Conservation (phyloP, 2,329 filamentous ascomycete genomes). For the Drechslera avenae region DNA sequence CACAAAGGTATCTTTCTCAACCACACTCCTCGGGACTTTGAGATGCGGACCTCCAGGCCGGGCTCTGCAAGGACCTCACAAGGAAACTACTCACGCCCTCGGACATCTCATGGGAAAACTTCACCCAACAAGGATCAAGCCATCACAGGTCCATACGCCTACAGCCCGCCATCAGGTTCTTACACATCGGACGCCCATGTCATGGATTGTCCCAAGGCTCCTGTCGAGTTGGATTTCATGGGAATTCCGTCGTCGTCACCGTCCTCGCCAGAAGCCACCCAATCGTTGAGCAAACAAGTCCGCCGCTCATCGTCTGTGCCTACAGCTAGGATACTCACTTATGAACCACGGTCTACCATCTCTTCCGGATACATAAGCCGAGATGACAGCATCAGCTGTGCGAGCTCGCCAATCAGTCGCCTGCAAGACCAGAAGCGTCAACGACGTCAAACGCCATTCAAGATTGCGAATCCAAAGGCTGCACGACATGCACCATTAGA, state of each 20-base stretch:
- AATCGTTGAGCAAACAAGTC: slow-evolving; percentile 12
- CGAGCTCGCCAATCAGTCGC: slow-evolving; percentile 12
- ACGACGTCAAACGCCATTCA: slow-evolving; percentile 37
- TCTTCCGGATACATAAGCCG: slow-evolving; percentile 10
- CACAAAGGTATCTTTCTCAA: slow-evolving; percentile 42
- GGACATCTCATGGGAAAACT: slow-evolving; percentile 19
- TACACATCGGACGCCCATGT: slow-evolving; percentile 10
- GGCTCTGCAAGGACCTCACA: slow-evolving; percentile 18
- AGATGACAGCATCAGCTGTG: slow-evolving; percentile 14
- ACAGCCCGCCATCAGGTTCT: slow-evolving; percentile 21
- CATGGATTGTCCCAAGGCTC: slow-evolving; percentile 15
- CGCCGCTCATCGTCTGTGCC: slow-evolving; percentile 26
- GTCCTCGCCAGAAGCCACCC: slow-evolving; percentile 16
- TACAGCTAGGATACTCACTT: slow-evolving; percentile 18
- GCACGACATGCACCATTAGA: slow-evolving; percentile 35
- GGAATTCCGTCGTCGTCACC: slow-evolving; percentile 14
- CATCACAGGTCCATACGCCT: slow-evolving; percentile 3
- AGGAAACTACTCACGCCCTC: slow-evolving; percentile 29
- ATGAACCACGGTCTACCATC: slow-evolving; percentile 13
- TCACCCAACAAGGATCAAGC: slow-evolving; percentile 9
- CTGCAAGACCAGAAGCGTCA: slow-evolving; percentile 28
- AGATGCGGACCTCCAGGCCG: slow-evolving; percentile 27
- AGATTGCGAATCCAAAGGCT: slow-evolving; percentile 11
- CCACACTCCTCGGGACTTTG: slow-evolving; percentile 41
- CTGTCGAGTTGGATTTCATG: slow-evolving; percentile 26